phyloP scores from a whole-genome alignment of 768 basidiomycete species.

The Agrocybe praecox region DNA sequence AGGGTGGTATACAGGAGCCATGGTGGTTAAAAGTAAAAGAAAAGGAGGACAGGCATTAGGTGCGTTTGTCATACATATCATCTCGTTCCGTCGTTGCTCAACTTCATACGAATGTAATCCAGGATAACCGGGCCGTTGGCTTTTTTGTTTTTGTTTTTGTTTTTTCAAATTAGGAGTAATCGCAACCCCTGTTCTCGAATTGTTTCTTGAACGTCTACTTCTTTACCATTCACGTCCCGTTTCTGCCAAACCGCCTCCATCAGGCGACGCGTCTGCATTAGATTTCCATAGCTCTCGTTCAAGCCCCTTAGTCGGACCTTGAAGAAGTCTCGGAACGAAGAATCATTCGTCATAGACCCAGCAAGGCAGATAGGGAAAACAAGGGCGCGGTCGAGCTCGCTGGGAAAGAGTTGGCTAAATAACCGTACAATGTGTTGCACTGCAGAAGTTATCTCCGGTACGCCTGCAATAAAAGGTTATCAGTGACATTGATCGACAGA shows the following conservation, averaged over 20 bases:
- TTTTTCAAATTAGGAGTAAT: constrained; percentile 52
- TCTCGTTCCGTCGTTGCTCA: constrained; percentile 6
- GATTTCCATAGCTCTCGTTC: constrained; percentile 62
- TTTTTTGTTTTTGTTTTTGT: not conserved
- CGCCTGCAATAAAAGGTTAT: constrained; percentile 42
- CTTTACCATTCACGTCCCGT: constrained; percentile 54
- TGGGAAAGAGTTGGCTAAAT: constrained; percentile 55
- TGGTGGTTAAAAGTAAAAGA: not conserved
- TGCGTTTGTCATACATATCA: constrained; percentile 16
- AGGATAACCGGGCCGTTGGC: constrained; percentile 1
- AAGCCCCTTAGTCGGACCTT: constrained; percentile 55
- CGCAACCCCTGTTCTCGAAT: constrained; percentile 51
- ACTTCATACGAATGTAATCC: constrained; percentile 7
- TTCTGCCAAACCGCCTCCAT: constrained; percentile 76
- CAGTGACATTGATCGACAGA: not conserved
- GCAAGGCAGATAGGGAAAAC: constrained; percentile 77
- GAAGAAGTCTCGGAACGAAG: constrained; percentile 56
- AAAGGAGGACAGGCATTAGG: constrained; percentile 13
- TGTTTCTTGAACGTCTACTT: constrained; percentile 64
- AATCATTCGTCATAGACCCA: constrained; percentile 74
- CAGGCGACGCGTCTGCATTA: constrained; percentile 55
- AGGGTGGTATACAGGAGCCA: not conserved
- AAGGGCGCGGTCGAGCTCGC: constrained; percentile 65
- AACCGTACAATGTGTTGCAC: constrained; percentile 57
- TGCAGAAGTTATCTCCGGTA: constrained; percentile 67